Base-by-base conservation (phyloP, 164 flowering plant species). In the Chloranthus sessilifolius region DNA sequence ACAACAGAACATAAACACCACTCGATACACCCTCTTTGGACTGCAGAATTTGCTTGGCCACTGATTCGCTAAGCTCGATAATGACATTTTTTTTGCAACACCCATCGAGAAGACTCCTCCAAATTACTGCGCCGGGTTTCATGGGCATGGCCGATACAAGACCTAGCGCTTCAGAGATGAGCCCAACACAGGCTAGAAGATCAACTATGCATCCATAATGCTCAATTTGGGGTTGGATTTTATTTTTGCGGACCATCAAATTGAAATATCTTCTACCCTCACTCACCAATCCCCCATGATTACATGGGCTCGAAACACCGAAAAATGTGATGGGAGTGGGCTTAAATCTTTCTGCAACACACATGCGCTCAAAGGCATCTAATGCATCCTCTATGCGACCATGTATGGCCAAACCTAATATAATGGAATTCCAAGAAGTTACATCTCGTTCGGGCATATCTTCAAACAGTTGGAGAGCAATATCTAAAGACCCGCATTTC, bases 31-130 rank as follows among this genome's bases (percentile, higher is more conserved):
- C 70, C 1, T 60, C 80, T 25, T 70, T 76, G 0, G 76, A 67
- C 14, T 69, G 79, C 4, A 88, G 43, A 23, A 73, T 43, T 31
- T 62, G 69, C 47, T 47, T 50, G 2, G 81, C 87, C 23, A 84
- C 44, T 65, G 64, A 69, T 67, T 88, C 81, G 16, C 82, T 74
- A 8, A 88, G 64, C 61, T 77, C 77, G 37, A 80, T 17, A 23
- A 66, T 61, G 33, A 58, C 80, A 60, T 70, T 68, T 53, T 73
- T 63, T 71, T 76, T 84, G 68, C 74, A 52, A 55, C 84, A 80
- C 39, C 82, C 81, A 63, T 81, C 85, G 40, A 88, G 82, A 56
- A 85, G 81, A 63, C 86, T 74, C 55, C 94, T 82, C 95, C 96
- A 88, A 6, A 83, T 80, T 21, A 82, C 88, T 4, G 54, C 71